Conservation (phyloP, 176 grass and related monocot species). For the Eleusine indica region DNA sequence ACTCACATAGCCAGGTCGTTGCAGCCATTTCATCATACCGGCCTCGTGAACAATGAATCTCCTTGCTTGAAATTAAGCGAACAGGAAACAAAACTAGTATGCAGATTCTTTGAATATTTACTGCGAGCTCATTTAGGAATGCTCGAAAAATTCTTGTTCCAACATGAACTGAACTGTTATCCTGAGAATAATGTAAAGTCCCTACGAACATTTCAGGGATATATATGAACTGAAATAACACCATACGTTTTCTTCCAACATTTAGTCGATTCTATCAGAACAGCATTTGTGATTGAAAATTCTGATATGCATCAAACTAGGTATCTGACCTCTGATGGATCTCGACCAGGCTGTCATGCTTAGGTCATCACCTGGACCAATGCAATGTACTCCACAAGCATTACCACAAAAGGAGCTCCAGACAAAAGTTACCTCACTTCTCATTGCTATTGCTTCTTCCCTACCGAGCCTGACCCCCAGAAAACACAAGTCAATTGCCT, state of each 20-base stretch:
- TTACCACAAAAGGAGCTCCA: constrained; percentile 43
- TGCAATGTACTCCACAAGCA: constrained; percentile 21
- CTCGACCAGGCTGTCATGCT: constrained; percentile 7
- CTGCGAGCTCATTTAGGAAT: background rate
- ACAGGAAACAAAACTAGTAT: constrained; percentile 1
- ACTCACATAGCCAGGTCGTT: constrained; percentile 1
- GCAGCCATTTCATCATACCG: background rate
- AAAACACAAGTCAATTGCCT: constrained; percentile 33
- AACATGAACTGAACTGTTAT: background rate
- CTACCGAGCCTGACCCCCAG: constrained; percentile 31
- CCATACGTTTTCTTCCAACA: background rate
- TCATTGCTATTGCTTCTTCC: constrained; percentile 39
- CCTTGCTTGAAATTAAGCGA: background rate
- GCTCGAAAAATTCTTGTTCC: background rate
- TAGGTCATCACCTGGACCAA: constrained; percentile 30
- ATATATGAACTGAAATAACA: background rate
- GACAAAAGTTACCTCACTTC: constrained; percentile 46
- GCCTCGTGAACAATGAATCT: background rate
- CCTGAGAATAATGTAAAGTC: background rate
- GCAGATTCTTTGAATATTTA: background rate
- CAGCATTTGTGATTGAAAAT: background rate
- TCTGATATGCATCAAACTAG: constrained; percentile 19
- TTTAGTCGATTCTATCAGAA: background rate
- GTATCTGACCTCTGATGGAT: constrained; percentile 26
- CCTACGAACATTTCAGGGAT: background rate